Conservation (phyloP, 495 filamentous ascomycete genomes). For the Chlorociboria aeruginascens region DNA sequence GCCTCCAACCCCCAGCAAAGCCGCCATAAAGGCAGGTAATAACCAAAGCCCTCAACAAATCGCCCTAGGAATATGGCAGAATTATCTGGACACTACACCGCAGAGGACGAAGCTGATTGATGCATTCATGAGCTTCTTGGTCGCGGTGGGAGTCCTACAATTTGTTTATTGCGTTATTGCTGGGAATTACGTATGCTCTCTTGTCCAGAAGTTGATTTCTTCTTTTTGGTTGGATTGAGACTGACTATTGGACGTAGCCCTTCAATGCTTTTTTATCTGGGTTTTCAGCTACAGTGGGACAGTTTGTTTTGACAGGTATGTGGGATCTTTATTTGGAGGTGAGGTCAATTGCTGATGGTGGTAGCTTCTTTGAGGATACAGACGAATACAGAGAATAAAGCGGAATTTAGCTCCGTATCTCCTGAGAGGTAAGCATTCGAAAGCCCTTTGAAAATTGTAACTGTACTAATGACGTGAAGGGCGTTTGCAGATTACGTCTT, state of each 20-base stretch:
- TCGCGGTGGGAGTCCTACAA: conserved; percentile 75
- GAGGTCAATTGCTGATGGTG: not conserved
- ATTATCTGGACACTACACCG: conserved; percentile 68
- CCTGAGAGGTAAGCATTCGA: conserved; percentile 46
- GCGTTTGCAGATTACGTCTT: conserved; percentile 97
- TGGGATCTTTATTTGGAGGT: not conserved
- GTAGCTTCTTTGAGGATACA: conserved; percentile 75
- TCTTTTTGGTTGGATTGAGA: not conserved
- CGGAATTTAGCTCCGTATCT: conserved; percentile 55
- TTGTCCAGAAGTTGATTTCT: conserved; percentile 2
- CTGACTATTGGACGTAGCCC: conserved; percentile 43
- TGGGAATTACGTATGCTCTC: conserved; percentile 74
- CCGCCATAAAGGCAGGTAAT: conserved; percentile 5
- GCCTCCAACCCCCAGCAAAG: conserved; percentile 3
- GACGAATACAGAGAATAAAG: conserved; percentile 65
- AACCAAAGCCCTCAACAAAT: conserved; percentile 29
- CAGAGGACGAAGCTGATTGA: conserved; percentile 90
- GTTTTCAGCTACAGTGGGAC: conserved; percentile 89
- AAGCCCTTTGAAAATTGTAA: not conserved
- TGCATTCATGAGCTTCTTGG: conserved; percentile 82
- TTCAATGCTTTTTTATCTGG: conserved; percentile 98
- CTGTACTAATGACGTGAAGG: conserved; percentile 31
- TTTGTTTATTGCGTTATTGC: conserved; percentile 88
- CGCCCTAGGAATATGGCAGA: conserved; percentile 46
- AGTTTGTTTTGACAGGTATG: conserved; percentile 88